Evolutionary conservation across 2,329 filamentous ascomycete species (phyloP).

Genomic region (Fusarium oligoseptatum): DNA sequence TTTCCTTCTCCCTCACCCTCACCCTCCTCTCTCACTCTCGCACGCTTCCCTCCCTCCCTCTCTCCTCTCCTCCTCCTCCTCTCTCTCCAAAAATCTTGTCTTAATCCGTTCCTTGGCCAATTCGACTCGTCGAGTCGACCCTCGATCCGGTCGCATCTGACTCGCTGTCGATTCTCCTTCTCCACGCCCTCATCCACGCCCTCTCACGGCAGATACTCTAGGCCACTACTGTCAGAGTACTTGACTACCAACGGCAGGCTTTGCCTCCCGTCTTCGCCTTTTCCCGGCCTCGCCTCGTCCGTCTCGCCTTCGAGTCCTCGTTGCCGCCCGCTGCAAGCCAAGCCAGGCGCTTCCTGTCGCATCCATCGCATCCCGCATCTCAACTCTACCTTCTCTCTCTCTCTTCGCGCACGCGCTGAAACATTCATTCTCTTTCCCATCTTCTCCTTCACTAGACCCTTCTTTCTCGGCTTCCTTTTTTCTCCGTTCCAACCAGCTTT

Average conservation of each 20-base stretch:
- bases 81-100: slow-evolving; percentile 25
- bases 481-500: neutral
- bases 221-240: slow-evolving; percentile 11
- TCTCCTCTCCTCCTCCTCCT: neutral
- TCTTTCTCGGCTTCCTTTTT: neutral
- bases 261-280: slow-evolving; percentile 30
- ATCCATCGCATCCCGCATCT: slow-evolving; percentile 12
- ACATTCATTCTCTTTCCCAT: slow-evolving; percentile 1
- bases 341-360: slow-evolving; percentile 5
- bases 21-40: neutral
- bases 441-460: neutral
- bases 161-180: slow-evolving; percentile 39
- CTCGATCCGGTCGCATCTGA: slow-evolving; percentile 38
- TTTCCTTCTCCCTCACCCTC: slow-evolving; percentile 22
- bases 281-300: slow-evolving; percentile 27
- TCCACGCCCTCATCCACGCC: slow-evolving; percentile 28
- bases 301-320: slow-evolving; percentile 17
- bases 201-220: slow-evolving; percentile 29
- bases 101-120: slow-evolving; percentile 35
- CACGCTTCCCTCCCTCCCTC: slow-evolving; percentile 11
- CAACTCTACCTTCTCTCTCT: neutral
- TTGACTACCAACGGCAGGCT: slow-evolving; percentile 37
- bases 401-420: slow-evolving; percentile 6
- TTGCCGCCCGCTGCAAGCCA: slow-evolving; percentile 14
- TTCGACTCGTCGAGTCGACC: slow-evolving; percentile 36